A percentile compares a stretch with the other conserved stretches of the same genome.
phyloP scores from a whole-genome alignment of 495 filamentous ascomycete species.

The Trichoderma gamsii region DNA sequence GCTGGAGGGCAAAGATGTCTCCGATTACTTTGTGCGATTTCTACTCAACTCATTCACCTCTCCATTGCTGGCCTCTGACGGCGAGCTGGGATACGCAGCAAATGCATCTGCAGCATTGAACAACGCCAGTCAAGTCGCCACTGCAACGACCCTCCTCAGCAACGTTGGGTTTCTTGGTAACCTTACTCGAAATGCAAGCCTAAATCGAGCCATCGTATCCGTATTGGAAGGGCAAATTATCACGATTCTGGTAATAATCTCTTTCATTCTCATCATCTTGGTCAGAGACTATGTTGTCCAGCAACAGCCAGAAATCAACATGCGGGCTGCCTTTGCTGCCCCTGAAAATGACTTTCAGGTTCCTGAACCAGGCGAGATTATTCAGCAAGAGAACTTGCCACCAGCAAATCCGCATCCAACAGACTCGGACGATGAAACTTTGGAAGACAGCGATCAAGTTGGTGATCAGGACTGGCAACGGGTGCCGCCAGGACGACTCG shows the following conservation, averaged over 20 bases:
- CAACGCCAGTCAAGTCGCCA: neutral
- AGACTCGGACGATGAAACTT: conserved; percentile 7
- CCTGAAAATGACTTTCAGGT: conserved; percentile 46
- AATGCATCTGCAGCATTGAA: conserved; percentile 3
- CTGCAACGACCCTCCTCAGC: conserved; percentile 48
- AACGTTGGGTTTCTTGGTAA: conserved; percentile 64
- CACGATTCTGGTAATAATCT: conserved; percentile 79
- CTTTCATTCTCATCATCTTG: conserved; percentile 90
- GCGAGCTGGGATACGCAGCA: neutral
- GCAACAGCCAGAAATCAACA: conserved; percentile 77
- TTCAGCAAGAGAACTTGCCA: conserved; percentile 12
- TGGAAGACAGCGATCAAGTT: neutral
- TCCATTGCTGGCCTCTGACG: neutral
- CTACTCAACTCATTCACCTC: conserved; percentile 16
- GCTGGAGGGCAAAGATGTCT: conserved; percentile 19
- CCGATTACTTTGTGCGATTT: neutral
- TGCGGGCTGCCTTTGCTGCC: conserved; percentile 49
- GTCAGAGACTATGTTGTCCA: conserved; percentile 98
- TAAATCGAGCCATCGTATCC: conserved; percentile 78
- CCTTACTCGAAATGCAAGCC: conserved; percentile 61
- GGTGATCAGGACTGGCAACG: neutral
- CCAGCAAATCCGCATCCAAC: conserved; percentile 18
- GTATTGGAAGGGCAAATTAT: conserved; percentile 90
- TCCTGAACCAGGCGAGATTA: conserved; percentile 24
- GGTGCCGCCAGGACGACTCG: neutral